Base-by-base conservation (phyloP, 495 filamentous ascomycete genomes). In the Trichoderma erinaceum region DNA sequence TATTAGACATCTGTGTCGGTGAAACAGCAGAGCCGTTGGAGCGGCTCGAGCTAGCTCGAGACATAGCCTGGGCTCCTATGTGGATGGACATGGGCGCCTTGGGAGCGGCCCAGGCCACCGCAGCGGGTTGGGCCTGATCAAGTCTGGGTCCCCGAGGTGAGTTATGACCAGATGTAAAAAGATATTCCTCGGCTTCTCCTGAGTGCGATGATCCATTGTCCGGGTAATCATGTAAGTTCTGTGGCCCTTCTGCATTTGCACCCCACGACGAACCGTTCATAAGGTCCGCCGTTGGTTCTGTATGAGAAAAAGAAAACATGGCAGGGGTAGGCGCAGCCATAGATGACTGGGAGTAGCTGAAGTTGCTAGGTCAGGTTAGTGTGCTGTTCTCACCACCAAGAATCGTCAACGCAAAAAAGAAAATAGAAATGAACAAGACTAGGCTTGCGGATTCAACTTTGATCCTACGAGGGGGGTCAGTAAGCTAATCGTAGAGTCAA, bases 221-320 rank as follows among this genome's bases (percentile, higher is more conserved):
- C 52, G 73, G 67, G 69, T 75, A 75, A 38, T 79, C 78, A 70
- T 71, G 78, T 71, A 82, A 83, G 80, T 81, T 82, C 80, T 84
- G 81, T 81, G 80, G 72, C 69, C 80, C 81, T 81, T 83, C 81
- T 74, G 74, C 75, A 78, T 80, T 76, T 73, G 81, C 67, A 67
- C 82, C 81, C 81, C 81, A 83, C 72, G 79, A 76, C 75, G 80
- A 77, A 79, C 81, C 76, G 68, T 71, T 70, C 25, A 64, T 6
- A 21, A 68, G 67, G 50, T 80, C 79, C 78, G 81, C 80, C 73
- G 78, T 73, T 78, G 80, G 81, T 82, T 77, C 80, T 78, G 81
- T 81, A 66, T 84, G 81, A 79, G 78, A 81, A 75, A 79, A 83
- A 79, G 78, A 81, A 82, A 82, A 81, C 75, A 80, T 78, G 71